Evolutionary conservation across 257 asterid species (phyloP).

Genomic region (Solanum verrucosum): DNA sequence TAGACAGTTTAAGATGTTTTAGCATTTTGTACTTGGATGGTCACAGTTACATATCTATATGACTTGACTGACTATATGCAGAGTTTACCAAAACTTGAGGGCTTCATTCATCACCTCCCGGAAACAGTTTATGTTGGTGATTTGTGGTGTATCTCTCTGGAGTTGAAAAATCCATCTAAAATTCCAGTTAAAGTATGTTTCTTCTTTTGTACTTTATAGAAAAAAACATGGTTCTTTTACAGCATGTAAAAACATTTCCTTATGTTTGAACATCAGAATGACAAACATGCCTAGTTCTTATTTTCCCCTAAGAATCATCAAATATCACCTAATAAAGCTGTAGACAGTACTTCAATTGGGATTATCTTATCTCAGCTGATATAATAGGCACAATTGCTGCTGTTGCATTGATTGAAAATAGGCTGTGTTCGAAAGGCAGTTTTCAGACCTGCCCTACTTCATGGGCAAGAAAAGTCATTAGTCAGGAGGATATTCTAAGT

Average conservation of each 20-base stretch:
- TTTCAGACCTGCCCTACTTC: neutral
- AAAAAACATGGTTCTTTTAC: neutral
- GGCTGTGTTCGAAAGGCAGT: neutral
- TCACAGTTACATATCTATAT: conserved; percentile 6
- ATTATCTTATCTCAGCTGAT: neutral
- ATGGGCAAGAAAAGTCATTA: neutral
- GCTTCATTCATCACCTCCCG: conserved; percentile 55
- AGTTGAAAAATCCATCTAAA: conserved; percentile 76
- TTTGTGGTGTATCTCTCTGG: conserved; percentile 61
- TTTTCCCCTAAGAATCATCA: neutral
- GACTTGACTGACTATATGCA: conserved; percentile 34
- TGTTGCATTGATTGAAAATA: neutral
- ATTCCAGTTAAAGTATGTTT: conserved; percentile 63
- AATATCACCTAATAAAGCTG: neutral
- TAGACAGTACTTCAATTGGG: neutral
- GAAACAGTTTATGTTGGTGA: conserved; percentile 73
- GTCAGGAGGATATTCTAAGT: neutral
- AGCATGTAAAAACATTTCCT: neutral
- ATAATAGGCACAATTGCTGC: neutral
- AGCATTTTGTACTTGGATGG: neutral
- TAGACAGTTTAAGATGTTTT: neutral
- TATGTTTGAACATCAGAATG: neutral
- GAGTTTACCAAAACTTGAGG: conserved; percentile 90
- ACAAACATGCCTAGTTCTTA: neutral
- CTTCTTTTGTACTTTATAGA: neutral